phyloP scores from a whole-genome alignment of 768 basidiomycete genomes.

The Naganishia onofrii region DNA sequence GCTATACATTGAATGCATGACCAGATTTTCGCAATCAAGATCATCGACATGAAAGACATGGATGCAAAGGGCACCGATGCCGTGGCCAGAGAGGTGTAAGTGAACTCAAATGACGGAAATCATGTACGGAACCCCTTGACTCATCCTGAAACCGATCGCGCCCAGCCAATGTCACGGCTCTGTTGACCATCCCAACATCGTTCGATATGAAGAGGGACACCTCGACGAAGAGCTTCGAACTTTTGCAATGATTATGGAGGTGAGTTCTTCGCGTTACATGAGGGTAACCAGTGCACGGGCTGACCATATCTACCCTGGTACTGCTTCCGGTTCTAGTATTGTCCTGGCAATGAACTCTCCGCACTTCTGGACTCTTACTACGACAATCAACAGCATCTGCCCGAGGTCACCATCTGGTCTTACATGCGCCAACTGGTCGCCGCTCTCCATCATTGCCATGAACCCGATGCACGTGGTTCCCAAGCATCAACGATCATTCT shows the following conservation, averaged over 20 bases:
- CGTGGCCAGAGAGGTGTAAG: not conserved
- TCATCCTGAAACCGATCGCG: not conserved
- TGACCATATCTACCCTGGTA: too few relatives aligned
- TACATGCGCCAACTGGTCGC: not conserved
- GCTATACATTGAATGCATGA: too few relatives aligned
- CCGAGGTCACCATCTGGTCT: not conserved
- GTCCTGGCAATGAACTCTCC: not conserved
- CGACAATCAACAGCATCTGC: not conserved
- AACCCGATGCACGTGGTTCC: not conserved
- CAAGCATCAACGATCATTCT: not conserved
- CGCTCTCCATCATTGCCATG: not conserved
- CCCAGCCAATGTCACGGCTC: not conserved
- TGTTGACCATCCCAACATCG: not conserved
- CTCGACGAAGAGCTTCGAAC: not conserved
- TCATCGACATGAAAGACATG: not conserved
- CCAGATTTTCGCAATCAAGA: not conserved
- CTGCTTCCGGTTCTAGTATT: conserved; percentile 1
- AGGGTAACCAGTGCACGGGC: too few relatives aligned
- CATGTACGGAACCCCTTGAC: not conserved
- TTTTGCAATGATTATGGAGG: not conserved
- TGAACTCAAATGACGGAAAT: not conserved
- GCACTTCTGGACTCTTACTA: not conserved
- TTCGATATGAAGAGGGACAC: not conserved
- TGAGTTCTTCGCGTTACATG: not conserved
- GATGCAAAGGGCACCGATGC: not conserved